Conservation (phyloP, 1,284 basidiomycete species). For the Cystobasidiaceae sp. region DNA sequence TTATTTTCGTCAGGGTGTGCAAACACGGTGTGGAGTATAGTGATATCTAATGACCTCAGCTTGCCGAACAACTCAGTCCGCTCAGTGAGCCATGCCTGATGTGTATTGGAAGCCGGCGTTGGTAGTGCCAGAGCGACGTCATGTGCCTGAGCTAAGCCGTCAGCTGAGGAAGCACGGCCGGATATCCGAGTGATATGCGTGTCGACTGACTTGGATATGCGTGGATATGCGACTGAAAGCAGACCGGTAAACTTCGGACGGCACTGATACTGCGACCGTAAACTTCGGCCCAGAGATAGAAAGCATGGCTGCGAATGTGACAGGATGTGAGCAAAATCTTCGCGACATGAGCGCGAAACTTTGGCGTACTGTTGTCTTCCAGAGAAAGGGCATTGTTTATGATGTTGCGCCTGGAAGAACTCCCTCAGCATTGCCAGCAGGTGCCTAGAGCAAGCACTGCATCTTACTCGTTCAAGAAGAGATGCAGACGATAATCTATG, state of each 20-base stretch:
- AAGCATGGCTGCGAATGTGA: conserved; percentile 63
- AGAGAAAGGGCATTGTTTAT: conserved; percentile 73
- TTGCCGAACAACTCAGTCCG: conserved; percentile 55
- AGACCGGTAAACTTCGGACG: conserved; percentile 67
- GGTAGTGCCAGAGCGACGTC: conserved; percentile 59
- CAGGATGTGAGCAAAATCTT: neutral
- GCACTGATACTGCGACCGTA: conserved; percentile 56
- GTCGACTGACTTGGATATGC: too few species aligned
- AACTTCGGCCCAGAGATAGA: conserved; percentile 60
- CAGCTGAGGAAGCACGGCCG: neutral
- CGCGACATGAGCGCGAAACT: conserved; percentile 11
- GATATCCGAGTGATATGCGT: too few species aligned
- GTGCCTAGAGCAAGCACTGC: neutral
- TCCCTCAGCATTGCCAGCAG: neutral
- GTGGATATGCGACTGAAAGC: conserved; percentile 66
- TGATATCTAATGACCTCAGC: conserved; percentile 57
- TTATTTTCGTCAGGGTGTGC: conserved; percentile 61
- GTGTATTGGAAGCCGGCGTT: conserved; percentile 82
- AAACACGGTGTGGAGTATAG: conserved; percentile 69
- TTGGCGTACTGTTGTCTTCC: conserved; percentile 67
- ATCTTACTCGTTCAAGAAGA: conserved; percentile 72
- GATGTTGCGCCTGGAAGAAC: conserved; percentile 62
- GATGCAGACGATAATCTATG: conserved; percentile 66
- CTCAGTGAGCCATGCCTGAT: conserved; percentile 60
- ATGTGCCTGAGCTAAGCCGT: conserved; percentile 47